phyloP scores from a whole-genome alignment of 2,329 filamentous ascomycete genomes.

The Ceratocystis huliohia region DNA sequence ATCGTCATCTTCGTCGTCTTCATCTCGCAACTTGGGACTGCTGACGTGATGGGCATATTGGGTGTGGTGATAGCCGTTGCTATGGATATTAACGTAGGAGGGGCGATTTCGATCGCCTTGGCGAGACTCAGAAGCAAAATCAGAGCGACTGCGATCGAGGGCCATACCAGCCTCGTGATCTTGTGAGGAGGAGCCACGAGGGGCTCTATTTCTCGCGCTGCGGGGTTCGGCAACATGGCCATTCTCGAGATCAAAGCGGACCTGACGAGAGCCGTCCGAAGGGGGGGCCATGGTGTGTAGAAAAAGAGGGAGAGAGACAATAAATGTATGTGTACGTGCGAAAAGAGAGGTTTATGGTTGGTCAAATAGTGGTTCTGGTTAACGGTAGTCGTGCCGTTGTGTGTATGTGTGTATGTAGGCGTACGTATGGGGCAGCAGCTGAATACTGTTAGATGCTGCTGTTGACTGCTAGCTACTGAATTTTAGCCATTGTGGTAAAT shows the following conservation, averaged over 20 bases:
- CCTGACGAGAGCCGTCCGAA: constrained; percentile 7
- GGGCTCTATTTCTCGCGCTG: neutral
- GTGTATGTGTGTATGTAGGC: neutral
- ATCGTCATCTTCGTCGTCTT: neutral
- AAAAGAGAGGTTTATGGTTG: neutral
- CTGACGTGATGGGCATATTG: neutral
- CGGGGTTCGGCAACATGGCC: constrained; percentile 5
- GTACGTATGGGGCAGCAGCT: neutral
- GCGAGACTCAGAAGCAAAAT: constrained; percentile 13
- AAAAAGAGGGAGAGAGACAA: neutral
- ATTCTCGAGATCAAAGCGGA: constrained; percentile 14
- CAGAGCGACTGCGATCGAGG: neutral
- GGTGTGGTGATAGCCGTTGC: constrained; percentile 1
- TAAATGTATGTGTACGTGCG: neutral
- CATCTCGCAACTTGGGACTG: neutral
- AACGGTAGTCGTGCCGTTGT: neutral
- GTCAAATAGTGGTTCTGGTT: neutral
- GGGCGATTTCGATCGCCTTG: constrained; percentile 11
- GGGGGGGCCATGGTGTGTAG: neutral
- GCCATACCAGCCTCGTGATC: neutral
- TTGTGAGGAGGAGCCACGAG: neutral
- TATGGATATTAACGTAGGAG: constrained; percentile 10
- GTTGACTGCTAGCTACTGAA: too few species aligned
- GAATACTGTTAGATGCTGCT: too few species aligned
- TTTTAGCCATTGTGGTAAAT: too few species aligned